Conservation (phyloP, 1,284 basidiomycete genomes). For the Cryptococcus sp. region DNA sequence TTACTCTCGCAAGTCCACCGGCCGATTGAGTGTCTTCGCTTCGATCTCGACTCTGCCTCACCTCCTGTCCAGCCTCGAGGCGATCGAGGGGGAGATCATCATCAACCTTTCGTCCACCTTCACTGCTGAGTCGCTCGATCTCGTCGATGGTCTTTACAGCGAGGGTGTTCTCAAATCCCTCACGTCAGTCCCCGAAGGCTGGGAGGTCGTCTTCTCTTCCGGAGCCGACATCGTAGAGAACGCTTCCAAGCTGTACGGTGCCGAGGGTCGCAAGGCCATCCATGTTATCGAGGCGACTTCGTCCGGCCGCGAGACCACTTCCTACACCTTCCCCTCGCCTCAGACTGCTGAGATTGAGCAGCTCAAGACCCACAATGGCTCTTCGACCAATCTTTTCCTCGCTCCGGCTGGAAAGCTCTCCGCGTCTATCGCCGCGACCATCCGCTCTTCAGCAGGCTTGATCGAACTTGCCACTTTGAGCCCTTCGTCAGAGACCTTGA, state of each 20-base stretch:
- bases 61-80: conserved; percentile 70
- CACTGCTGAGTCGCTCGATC: conserved; percentile 62
- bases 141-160: conserved; percentile 67
- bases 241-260: conserved; percentile 53
- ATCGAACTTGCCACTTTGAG: conserved; percentile 45
- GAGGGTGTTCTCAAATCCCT: conserved; percentile 53
- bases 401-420: conserved; percentile 42
- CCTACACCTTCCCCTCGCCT: conserved; percentile 44
- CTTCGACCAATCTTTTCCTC: conserved; percentile 36
- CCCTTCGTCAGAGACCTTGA: conserved; percentile 37
- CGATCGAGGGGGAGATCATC: conserved; percentile 69
- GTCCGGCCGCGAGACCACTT: conserved; percentile 42
- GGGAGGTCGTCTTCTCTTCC: conserved; percentile 75
- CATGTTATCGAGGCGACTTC: conserved; percentile 52
- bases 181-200: conserved; percentile 66
- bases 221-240: conserved; percentile 76
- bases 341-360: conserved; percentile 27
- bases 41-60: conserved; percentile 60
- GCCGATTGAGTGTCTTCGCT: conserved; percentile 50
- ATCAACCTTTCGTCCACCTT: conserved; percentile 77
- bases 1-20: conserved; percentile 61
- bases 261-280: conserved; percentile 36
- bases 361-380: conserved; percentile 30
- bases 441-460: conserved; percentile 28
- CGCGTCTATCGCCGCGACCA: conserved; percentile 19